A percentile compares a stretch with the other conserved stretches of the same genome.
Conservation (phyloP, 2,329 filamentous ascomycete genomes). For the Pseudogymnoascus sp. region DNA sequence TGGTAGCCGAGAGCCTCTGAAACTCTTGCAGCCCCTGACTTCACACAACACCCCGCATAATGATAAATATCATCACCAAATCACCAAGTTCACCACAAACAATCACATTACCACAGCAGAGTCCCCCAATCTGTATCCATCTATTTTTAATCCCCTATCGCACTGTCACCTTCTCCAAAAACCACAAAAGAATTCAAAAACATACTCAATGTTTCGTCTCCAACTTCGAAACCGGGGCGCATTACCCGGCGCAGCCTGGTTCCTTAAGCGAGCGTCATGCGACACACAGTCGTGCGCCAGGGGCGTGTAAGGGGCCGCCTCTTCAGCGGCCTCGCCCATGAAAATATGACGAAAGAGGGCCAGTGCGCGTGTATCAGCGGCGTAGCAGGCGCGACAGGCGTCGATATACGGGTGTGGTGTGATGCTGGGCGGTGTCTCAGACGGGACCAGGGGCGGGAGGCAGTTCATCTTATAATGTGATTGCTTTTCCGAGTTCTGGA, state of each 20-base stretch:
- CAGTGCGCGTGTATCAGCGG: conserved; percentile 3
- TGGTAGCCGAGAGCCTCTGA: neutral
- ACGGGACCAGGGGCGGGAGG: neutral
- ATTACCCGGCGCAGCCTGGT: neutral
- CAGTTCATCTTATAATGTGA: conserved; percentile 3
- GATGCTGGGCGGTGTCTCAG: conserved; percentile 2
- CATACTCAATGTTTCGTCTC: neutral
- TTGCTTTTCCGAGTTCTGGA: conserved; percentile 7
- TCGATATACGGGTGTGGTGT: neutral
- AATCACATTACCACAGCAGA: neutral
- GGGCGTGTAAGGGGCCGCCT: conserved; percentile 3
- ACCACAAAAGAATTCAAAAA: neutral
- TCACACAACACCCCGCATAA: neutral
- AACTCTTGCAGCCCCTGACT: neutral
- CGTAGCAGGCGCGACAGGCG: conserved; percentile 4
- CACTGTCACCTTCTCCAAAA: neutral
- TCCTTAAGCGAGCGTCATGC: neutral
- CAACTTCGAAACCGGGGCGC: neutral
- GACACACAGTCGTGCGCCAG: conserved; percentile 1
- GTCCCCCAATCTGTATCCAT: neutral
- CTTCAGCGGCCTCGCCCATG: neutral
- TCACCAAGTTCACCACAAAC: neutral
- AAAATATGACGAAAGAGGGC: neutral
- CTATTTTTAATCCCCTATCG: neutral
- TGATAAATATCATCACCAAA: neutral